Conservation (phyloP, 1,284 basidiomycete species). For the Naganishia liquefaciens region DNA sequence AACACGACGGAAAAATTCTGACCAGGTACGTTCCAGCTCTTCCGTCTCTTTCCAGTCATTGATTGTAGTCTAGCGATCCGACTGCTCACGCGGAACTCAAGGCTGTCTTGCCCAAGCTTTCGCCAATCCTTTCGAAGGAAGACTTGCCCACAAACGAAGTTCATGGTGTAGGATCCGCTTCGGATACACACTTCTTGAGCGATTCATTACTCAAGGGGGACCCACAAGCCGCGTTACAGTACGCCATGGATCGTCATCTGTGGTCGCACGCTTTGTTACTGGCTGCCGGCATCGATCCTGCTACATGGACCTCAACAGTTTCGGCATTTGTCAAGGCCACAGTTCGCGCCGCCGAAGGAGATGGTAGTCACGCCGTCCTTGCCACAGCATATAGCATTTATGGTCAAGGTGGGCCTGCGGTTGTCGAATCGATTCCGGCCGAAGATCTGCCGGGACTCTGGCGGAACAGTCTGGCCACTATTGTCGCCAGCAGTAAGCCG, state of each 20-base stretch:
- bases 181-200: constrained; percentile 60
- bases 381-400: constrained; percentile 82
- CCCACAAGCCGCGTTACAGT: constrained; percentile 80
- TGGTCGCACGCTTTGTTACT: constrained; percentile 98
- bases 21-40: constrained; percentile 64
- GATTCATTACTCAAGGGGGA: constrained; percentile 78
- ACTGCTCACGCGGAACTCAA: constrained; percentile 66
- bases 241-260: constrained; percentile 80
- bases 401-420: constrained; percentile 59
- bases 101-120: constrained; percentile 63
- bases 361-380: constrained; percentile 58
- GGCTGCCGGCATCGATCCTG: constrained; percentile 87
- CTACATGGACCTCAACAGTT: constrained; percentile 88
- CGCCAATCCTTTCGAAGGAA: constrained; percentile 30
- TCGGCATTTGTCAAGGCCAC: constrained; percentile 70
- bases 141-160: constrained; percentile 13
- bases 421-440: constrained; percentile 61
- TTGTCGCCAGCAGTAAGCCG: constrained; percentile 70
- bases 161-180: background rate
- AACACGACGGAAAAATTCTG: constrained; percentile 78
- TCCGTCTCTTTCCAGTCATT: background rate
- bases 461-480: constrained; percentile 83
- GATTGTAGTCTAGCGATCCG: background rate
- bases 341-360: constrained; percentile 38
- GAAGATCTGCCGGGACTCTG: constrained; percentile 55